A percentile compares a stretch with the other conserved stretches of the same genome.
Evolutionary conservation across 139 green algal genomes (phyloP).

Genomic region (Mesotaenium endlicherianum): DNA sequence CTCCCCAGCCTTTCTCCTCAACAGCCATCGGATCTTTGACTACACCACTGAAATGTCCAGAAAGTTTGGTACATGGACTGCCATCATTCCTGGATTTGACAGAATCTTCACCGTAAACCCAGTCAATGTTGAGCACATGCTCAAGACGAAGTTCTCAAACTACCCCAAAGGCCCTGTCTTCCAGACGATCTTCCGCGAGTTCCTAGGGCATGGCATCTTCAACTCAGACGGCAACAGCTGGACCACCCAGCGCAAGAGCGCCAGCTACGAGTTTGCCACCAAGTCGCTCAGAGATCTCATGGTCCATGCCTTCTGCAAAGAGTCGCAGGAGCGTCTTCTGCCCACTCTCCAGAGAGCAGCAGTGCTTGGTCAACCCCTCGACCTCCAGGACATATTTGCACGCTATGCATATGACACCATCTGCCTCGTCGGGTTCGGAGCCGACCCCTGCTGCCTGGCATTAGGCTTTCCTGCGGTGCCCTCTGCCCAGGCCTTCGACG

Average conservation of each 20-base stretch:
- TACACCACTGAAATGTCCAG: too few relatives aligned
- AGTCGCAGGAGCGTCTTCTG: too few relatives aligned
- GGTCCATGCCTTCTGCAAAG: too few relatives aligned
- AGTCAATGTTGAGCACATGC: constrained; percentile 6
- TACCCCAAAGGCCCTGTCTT: constrained; percentile 15
- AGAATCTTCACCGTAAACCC: constrained; percentile 4
- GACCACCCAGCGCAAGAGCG: constrained; percentile 30
- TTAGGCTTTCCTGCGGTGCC: constrained; percentile 5
- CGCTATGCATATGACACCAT: constrained; percentile 49
- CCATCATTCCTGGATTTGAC: not conserved
- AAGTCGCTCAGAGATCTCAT: constrained; percentile 25
- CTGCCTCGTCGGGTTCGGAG: constrained; percentile 35
- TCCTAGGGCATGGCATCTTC: constrained; percentile 42
- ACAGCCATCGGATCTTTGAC: too few relatives aligned
- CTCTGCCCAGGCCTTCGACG: constrained; percentile 29
- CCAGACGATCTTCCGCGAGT: constrained; percentile 33
- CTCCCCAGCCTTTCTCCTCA: too few relatives aligned
- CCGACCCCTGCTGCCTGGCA: constrained; percentile 34
- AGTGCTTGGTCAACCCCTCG: too few relatives aligned
- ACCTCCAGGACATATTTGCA: constrained; percentile 32
- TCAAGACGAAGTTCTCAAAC: constrained; percentile 12
- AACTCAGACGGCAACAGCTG: constrained; percentile 13
- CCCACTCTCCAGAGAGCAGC: too few relatives aligned
- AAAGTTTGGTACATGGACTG: too few relatives aligned
- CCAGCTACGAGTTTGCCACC: constrained; percentile 35